Base-by-base conservation (phyloP, 2,329 filamentous ascomycete species). In the Trichoderma citrinoviride region DNA sequence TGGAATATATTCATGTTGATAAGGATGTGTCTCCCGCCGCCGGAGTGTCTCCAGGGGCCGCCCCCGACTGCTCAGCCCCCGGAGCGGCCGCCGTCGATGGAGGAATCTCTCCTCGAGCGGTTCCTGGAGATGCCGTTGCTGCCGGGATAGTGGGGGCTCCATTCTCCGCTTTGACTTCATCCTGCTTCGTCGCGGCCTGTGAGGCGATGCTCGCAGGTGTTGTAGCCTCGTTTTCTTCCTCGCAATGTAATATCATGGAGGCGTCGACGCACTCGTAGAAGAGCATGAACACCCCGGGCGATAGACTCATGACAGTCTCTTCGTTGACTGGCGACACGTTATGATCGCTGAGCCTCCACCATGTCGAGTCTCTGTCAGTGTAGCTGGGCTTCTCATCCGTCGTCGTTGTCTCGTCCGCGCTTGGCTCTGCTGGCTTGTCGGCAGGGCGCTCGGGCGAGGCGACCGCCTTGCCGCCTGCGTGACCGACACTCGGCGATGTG, bases 301-400 rank as follows among this genome's bases (percentile, higher is more conserved):
- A 88, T 70, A 96, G 89, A 2, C 82, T 83, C 57, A 95, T 79
- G 0, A 96, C 91, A 29, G 85, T 83, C 12, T 88, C 83, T 74
- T 97, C 91, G 21, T 85, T 85, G 25, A 93, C 90, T 68, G 85
- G 82, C 67, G 82, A 86, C 7, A 98, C 93, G 67, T 90, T 88
- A 66, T 97, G 91, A 71, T 98, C 94, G 74, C 94, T 98, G 29
- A 98, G 82, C 17, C 91, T 84, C 89, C 92, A 99, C 95, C 95
- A 98, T 66, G 86, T 84, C 68, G 63, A 43, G 21, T 61, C 49
- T 61, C 56, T 54, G 33, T 49, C 43, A 14, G 33, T 41, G 10
- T 29, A 15, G 21, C 33, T 56, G 1, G 19, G 23, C 6, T 19
- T 25, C 27, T 56, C 61, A 6, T 55, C 44, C 3, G 12, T 37